These are phyloP conservation scores for Rhodotorula kratochvilovae DNA, from an alignment of 768 basidiomycete species.

Conservation along the genomic window DNA sequence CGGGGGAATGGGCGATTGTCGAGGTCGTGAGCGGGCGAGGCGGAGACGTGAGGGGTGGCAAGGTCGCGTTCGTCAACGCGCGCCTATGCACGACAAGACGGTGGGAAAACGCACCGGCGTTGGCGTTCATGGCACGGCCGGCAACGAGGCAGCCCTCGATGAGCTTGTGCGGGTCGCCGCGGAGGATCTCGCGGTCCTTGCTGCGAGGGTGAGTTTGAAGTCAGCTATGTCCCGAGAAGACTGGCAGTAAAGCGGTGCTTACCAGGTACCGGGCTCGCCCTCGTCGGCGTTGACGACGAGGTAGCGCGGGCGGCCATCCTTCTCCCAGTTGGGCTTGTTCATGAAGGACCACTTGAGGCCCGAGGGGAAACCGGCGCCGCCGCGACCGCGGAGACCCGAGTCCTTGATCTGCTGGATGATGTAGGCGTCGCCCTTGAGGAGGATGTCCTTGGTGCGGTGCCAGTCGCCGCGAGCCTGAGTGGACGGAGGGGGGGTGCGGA, in stretches of 20 bases:
- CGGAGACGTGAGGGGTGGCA: background rate
- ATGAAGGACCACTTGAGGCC: slow-evolving; percentile 94
- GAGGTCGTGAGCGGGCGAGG: background rate
- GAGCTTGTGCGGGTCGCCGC: slow-evolving; percentile 97
- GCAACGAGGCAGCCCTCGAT: slow-evolving; percentile 97
- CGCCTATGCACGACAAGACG: no score
- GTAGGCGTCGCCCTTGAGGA: slow-evolving; percentile 92
- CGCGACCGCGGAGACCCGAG: slow-evolving; percentile 89
- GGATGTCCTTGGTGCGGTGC: slow-evolving; percentile 95
- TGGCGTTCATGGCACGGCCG: slow-evolving; percentile 95
- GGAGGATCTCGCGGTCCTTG: slow-evolving; percentile 96
- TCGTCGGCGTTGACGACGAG: slow-evolving; percentile 98
- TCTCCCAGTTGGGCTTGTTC: slow-evolving; percentile 99
- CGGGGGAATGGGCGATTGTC: background rate
- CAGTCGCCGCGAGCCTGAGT: slow-evolving; percentile 85
- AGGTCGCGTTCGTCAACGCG: background rate
- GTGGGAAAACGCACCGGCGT: slow-evolving; percentile 54
- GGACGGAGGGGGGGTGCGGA: background rate
- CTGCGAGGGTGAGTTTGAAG: background rate
- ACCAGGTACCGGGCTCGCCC: slow-evolving; percentile 93
- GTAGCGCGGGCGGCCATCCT: slow-evolving; percentile 82
- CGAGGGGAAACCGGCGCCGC: slow-evolving; percentile 93
- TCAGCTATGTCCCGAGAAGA: no score
- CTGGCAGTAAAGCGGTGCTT: background rate
- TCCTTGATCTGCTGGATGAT: slow-evolving; percentile 95